Evolutionary conservation across 192 early-diverging fungal species (phyloP).

Genomic region (Hyaloraphidium curvatum): DNA sequence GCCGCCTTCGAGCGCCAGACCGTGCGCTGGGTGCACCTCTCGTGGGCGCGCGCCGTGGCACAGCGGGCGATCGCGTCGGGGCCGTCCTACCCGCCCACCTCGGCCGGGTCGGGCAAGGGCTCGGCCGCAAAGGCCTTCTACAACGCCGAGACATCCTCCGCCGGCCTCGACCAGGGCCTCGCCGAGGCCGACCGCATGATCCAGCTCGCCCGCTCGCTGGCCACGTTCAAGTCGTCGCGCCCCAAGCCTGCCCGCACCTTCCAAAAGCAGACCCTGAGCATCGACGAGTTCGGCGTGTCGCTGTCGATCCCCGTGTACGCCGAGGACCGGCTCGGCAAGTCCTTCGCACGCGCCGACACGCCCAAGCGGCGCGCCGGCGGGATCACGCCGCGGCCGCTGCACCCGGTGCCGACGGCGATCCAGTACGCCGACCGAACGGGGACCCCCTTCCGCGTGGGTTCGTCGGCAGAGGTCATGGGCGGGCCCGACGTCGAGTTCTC

Average conservation of each 20-base stretch:
- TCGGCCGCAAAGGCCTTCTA: background rate
- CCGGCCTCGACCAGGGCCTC: background rate
- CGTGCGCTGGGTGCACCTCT: background rate
- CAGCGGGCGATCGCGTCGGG: background rate
- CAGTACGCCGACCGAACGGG: too few species aligned
- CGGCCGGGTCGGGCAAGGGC: background rate
- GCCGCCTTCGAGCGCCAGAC: background rate
- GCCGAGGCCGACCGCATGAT: background rate
- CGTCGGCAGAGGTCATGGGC: too few species aligned
- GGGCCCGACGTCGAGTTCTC: too few species aligned
- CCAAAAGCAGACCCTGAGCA: background rate
- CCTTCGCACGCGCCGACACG: too few species aligned
- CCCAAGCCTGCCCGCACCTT: background rate
- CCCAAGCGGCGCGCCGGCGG: too few species aligned
- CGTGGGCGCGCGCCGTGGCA: background rate
- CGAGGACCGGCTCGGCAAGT: background rate
- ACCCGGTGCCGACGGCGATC: background rate
- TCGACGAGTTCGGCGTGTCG: slow-evolving; percentile 1
- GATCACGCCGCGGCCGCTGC: background rate
- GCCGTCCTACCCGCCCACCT: background rate
- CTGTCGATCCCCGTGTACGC: slow-evolving; percentile 2
- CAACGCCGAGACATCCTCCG: background rate
- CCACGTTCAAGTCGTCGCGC: background rate
- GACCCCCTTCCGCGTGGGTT: too few species aligned
- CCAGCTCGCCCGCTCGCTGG: background rate